Base-by-base conservation (phyloP, 75 land plant genomes). In the Selaginella tamariscina region DNA sequence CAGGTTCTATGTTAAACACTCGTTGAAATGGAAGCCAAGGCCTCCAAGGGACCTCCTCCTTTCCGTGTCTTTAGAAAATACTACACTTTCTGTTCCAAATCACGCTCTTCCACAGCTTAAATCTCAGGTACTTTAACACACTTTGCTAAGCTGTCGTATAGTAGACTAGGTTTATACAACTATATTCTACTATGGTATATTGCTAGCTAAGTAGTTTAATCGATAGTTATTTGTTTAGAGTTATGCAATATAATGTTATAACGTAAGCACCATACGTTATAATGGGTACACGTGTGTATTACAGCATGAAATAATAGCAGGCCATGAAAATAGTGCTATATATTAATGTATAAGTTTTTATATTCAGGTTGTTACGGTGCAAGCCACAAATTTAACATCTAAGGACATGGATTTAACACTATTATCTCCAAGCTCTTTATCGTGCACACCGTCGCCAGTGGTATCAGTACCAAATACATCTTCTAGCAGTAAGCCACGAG, bases 321-420 rank as follows among this genome's bases (percentile, higher is more conserved):
- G n/a, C n/a, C n/a, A n/a, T n/a, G n/a, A n/a, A n/a, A n/a, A n/a
- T n/a, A n/a, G n/a, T n/a, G n/a, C n/a, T n/a, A n/a, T n/a, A n/a
- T n/a, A n/a, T n/a, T n/a, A n/a, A n/a, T n/a, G n/a, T n/a, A n/a
- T n/a, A n/a, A 15, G 49, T 5, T 5, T 15, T 39, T 39, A 5
- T 39, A 27, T 26, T 32, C 91, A 95, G 99, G 96, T 87, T 33
- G 74, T 95, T 54, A 95, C 88, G 29, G 89, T 95, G 64, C 88
- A 95, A 68, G 99, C 96, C 33, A 83, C 99, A 79, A 95, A 95
- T 71, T 71, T 90, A 65, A 90, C 99, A 59, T 78, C 83, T 1
- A 80, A 90, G 69, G 82, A 87, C 56, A 73, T 95, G 33, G 81
- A 89, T 29, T 44, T 95, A 30, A 90, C 91, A 27, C 82, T 90